Conservation (phyloP, 2,329 filamentous ascomycete genomes). For the Mycosphaerelloides madeirae region DNA sequence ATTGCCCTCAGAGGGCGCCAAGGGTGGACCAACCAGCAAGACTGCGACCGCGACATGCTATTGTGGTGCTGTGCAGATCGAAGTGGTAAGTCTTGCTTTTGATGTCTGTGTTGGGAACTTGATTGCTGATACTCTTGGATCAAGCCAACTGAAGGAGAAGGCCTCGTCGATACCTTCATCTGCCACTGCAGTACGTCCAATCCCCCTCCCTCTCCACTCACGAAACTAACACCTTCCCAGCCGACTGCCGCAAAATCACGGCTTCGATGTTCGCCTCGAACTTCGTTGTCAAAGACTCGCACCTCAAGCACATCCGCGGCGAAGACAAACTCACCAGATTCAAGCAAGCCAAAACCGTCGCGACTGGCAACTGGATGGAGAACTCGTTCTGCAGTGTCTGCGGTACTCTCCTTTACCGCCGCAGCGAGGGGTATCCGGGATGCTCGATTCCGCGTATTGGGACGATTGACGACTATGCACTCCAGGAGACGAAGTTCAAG, state of each 20-base stretch:
- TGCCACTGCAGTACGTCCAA: slow-evolving; percentile 48
- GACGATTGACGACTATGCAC: slow-evolving; percentile 57
- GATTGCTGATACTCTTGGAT: slow-evolving; percentile 1
- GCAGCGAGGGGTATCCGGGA: slow-evolving; percentile 38
- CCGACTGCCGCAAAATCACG: slow-evolving; percentile 39
- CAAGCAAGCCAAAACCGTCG: slow-evolving; percentile 46
- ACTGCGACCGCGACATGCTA: slow-evolving; percentile 55
- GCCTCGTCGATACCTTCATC: slow-evolving; percentile 49
- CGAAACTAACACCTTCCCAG: too few relatives aligned
- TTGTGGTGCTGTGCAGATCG: slow-evolving; percentile 53
- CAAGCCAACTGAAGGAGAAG: slow-evolving; percentile 41
- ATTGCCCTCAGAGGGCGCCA: slow-evolving; percentile 15
- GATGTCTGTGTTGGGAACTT: neutral
- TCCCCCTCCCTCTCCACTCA: neutral
- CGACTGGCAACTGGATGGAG: slow-evolving; percentile 49
- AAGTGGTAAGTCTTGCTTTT: slow-evolving; percentile 42
- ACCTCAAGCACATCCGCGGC: slow-evolving; percentile 50
- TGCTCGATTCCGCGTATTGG: slow-evolving; percentile 52
- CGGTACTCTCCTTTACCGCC: slow-evolving; percentile 58
- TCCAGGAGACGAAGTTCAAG: slow-evolving; percentile 54
- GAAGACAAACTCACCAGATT: slow-evolving; percentile 47
- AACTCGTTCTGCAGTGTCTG: slow-evolving; percentile 59
- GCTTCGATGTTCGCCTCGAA: slow-evolving; percentile 60
- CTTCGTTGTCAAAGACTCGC: slow-evolving; percentile 46
- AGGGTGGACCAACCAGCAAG: slow-evolving; percentile 10